Evolutionary conservation across 176 grass and related monocot genomes (phyloP), one percentile per base, ranked within the genome.

Genomic region (Oryza meridionalis): DNA sequence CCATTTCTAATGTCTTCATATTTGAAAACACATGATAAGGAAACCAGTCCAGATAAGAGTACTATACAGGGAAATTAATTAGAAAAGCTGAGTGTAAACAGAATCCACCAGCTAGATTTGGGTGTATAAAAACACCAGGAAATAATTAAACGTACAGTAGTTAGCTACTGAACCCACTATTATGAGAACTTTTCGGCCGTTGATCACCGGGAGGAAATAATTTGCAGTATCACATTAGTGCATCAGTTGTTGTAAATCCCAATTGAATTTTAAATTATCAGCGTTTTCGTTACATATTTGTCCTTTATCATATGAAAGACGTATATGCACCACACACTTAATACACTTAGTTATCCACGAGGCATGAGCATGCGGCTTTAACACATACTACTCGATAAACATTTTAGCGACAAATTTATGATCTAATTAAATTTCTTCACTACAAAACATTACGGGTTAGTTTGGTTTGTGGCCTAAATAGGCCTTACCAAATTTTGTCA

Each of bases 91-190:
- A 5, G 77, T 77, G 53, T 37, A 90, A 71, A 77, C 78, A 35
- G 82, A 89, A 86, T 46, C 83, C 66, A 82, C 88, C 83, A 67
- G 72, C 7, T 50, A 37, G 25, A 43, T 85, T 40, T 16, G 12
- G 24, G 70, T 73, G 25, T 12, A 75, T 11, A 53, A 77, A 50
- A 37, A 46, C 6, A 4, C 2, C 4, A 38, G 7, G 6, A 38
- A 59, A 69, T 4, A 0, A 15, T 77, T 17, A 9, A 26, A 0
- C 37, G 70, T n/a, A 72, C 44, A 45, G 37, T 10, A 35, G 45
- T 51, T 89, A 75, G 75, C 70, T 85, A 81, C 70, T 85, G 51
- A 89, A 81, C 50, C 70, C 78, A 45, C 65, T 21, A 6, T 9
- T 11, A 49, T 3, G 58, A 51, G 9, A 11, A 15, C 14, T 68